Base-by-base conservation (phyloP, 2,329 filamentous ascomycete genomes). In the Colletotrichum camelliae region DNA sequence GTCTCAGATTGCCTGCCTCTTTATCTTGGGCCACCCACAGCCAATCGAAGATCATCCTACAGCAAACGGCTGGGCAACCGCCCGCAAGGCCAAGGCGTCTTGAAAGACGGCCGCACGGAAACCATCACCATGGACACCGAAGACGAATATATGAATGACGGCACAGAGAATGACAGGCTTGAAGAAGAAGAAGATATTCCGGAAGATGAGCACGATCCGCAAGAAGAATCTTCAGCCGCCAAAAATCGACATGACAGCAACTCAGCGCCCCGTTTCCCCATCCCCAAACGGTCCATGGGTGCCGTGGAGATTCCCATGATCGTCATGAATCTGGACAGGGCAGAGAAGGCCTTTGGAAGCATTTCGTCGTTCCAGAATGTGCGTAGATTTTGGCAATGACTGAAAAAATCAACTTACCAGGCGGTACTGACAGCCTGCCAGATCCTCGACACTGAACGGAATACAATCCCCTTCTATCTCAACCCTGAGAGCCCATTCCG, bases 401-500 rank as follows among this genome's bases (percentile, higher is more conserved):
- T 52, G 55, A 21, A 21, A 16, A 24, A 7, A 13, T 4, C n/a
- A 52, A 52, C 43, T 5, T 24, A 15, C 31, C 16, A 13, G 24
- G 13, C 48, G 33, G 35, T 55, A 31, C 70, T 73, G 62, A 64
- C 70, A 27, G 31, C 55, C 43, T 39, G 58, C 21, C 75, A 90
- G 88, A 83, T 88, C 12, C 80, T 90, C 67, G 87, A 90, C 69
- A 84, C 88, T 12, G 84, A 85, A 4, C 87, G 89, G 58, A 87
- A 87, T 71, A 89, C 89, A 1, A 85, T 92, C 13, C 93, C 93
- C 3, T 86, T 98, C n/a, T 94, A 94, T 79, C 88, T 98, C 70
- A 92, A 95, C 27, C 94, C 94, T 29, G 91, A 95, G 78, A 95
- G 97, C 83, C 93, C 94, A 4, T 92, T 95, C 80, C 93, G 94